Evolutionary conservation across 345 rosid genomes (phyloP), one percentile per base, ranked within the genome.

Genomic region (Citrus trifoliata): DNA sequence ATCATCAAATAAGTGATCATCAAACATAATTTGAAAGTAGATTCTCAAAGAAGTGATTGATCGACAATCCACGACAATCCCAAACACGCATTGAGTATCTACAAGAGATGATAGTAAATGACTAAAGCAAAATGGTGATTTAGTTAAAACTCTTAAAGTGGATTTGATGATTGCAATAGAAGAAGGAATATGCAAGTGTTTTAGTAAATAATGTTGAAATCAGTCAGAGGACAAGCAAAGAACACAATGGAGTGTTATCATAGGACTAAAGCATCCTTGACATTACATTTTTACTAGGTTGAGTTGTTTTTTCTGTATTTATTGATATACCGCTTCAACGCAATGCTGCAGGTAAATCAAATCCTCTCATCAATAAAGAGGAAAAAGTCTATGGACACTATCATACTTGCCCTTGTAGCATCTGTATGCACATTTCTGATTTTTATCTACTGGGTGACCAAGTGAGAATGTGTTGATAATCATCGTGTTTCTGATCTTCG

Each of bases 401-500:
- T 96, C 81, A 94, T 93, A 77, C 92, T 96, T 71, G 89, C 99
- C 70, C 97, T 96, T 22, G 97, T 96, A 33, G 98, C 98, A 25
- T 94, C 99, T 14, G 93, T 93, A 24, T 96, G 99, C 94, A 90
- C 92, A 1, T 93, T 96, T 85, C 97, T 94, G 76, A 94, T 96
- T 72, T 87, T 96, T 76, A 87, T 96, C 77, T 94, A 96, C 82
- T 96, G 99, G 99, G 75, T 96, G 88, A 88, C 92, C 80, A 96
- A 94, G 92, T 94, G 83, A 86, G 74, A 83, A 76, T 79, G 48
- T 74, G 70, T 55, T 32, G 55, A 33, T 28, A 51, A 66, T 68
- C 63, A 66, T 65, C 40, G 18, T 46, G 33, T 35, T 48, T 38
- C 58, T 14, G 60, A 70, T 75, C 42, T 37, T 56, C 77, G 76